These are phyloP conservation scores for Theileria equi DNA, from an alignment of 169 alveolate species.

Conservation along the genomic window DNA sequence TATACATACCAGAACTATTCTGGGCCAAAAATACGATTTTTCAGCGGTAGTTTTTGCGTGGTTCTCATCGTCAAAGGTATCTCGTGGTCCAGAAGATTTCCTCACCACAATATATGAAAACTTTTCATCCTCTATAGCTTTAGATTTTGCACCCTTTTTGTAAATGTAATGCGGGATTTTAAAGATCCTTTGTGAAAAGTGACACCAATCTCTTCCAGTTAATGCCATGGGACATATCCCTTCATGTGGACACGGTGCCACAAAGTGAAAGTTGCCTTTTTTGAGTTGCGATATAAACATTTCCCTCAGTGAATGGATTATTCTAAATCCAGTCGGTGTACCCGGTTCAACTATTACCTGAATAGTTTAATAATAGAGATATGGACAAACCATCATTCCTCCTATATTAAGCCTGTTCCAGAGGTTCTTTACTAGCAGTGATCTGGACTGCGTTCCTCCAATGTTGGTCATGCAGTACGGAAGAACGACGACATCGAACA, in stretches of 20 bases:
- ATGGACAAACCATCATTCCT: slow-evolving; percentile 57
- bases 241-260: slow-evolving; percentile 89
- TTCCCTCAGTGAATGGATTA: slow-evolving; percentile 81
- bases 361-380: background rate
- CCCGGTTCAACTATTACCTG: slow-evolving; percentile 82
- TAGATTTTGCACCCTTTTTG: slow-evolving; percentile 74
- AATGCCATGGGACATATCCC: slow-evolving; percentile 84
- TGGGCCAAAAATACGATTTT: slow-evolving; percentile 86
- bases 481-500: slow-evolving; percentile 59
- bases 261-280: slow-evolving; percentile 70
- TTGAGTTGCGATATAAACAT: slow-evolving; percentile 78
- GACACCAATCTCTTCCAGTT: slow-evolving; percentile 89
- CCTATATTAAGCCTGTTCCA: slow-evolving; percentile 64
- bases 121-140: slow-evolving; percentile 80
- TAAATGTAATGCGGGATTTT: slow-evolving; percentile 82
- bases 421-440: slow-evolving; percentile 64
- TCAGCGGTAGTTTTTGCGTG: slow-evolving; percentile 39
- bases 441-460: slow-evolving; percentile 54
- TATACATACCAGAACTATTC: slow-evolving; percentile 65
- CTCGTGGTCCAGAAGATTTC: slow-evolving; percentile 74
- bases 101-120: slow-evolving; percentile 76
- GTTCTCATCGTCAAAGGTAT: background rate
- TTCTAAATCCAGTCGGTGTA: slow-evolving; percentile 88
- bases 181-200: slow-evolving; percentile 80
- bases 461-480: slow-evolving; percentile 61